These are phyloP conservation scores for Podaxis sp. DNA, from an alignment of 768 basidiomycete species.

Conservation along the genomic window DNA sequence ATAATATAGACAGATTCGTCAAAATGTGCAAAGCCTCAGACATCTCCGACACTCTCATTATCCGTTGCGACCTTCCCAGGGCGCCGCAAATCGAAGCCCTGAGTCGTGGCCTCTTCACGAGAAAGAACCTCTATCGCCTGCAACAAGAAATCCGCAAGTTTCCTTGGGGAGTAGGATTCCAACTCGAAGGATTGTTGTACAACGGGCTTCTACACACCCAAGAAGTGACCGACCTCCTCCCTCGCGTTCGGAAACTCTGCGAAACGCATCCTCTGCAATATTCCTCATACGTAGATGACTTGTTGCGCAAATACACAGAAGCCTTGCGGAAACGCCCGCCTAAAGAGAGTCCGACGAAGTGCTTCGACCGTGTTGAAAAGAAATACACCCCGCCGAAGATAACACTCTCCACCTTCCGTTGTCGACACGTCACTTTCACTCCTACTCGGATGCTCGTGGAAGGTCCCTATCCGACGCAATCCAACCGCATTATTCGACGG, in stretches of 20 bases:
- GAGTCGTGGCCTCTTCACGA: slow-evolving; percentile 45
- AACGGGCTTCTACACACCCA: slow-evolving; percentile 59
- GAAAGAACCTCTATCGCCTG: slow-evolving; percentile 41
- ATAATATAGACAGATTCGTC: slow-evolving; percentile 47
- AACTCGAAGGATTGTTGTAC: slow-evolving; percentile 65
- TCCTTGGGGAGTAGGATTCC: slow-evolving; percentile 70
- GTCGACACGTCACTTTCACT: slow-evolving; percentile 71
- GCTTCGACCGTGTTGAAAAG: slow-evolving; percentile 34
- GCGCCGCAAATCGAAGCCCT: slow-evolving; percentile 44
- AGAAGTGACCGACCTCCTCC: slow-evolving; percentile 46
- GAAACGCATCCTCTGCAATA: slow-evolving; percentile 20
- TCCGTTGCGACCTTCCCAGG: slow-evolving; percentile 21
- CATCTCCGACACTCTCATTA: slow-evolving; percentile 29
- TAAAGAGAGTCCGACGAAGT: slow-evolving; percentile 35
- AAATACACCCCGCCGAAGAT: slow-evolving; percentile 21
- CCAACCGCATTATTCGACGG: slow-evolving; percentile 74
- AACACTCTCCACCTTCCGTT: slow-evolving; percentile 44
- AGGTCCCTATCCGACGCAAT: slow-evolving; percentile 71
- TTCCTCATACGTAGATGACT: slow-evolving; percentile 31
- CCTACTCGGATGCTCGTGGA: slow-evolving; percentile 72
- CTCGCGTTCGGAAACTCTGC: slow-evolving; percentile 38
- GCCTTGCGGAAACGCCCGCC: slow-evolving; percentile 37
- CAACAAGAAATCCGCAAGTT: slow-evolving; percentile 39
- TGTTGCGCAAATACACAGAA: slow-evolving; percentile 54
- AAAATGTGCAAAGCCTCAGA: slow-evolving; percentile 49